These are phyloP conservation scores for Ogataea naganishii DNA, from an alignment of 805 yeast species.

Conservation along the genomic window DNA sequence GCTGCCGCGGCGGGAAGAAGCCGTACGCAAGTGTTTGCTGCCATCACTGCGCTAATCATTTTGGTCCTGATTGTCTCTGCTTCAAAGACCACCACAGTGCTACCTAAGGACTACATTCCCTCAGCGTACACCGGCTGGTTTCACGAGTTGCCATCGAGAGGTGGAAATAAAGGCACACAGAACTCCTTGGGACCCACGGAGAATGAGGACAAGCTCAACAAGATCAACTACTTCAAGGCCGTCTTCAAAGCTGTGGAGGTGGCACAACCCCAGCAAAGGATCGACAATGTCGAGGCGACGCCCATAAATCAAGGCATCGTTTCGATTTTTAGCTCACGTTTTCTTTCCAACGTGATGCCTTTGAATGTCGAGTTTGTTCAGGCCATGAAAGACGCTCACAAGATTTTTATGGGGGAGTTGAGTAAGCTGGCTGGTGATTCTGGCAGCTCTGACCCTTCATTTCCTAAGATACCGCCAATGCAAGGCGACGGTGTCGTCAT, in stretches of 20 bases:
- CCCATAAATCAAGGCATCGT: slow-evolving; percentile 2
- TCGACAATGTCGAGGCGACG: slow-evolving; percentile 12
- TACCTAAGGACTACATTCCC: slow-evolving; percentile 8
- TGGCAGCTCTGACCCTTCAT: slow-evolving; percentile 30
- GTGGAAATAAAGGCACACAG: slow-evolving; percentile 3
- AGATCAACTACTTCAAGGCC: slow-evolving; percentile 11
- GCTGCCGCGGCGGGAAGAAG: neutral
- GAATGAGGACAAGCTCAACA: slow-evolving; percentile 8
- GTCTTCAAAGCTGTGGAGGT: slow-evolving; percentile 14
- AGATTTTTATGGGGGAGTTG: slow-evolving; percentile 26
- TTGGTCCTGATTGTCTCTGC: neutral
- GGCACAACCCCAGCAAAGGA: slow-evolving; percentile 10
- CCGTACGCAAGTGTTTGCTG: neutral
- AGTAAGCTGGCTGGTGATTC: slow-evolving; percentile 31
- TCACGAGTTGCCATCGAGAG: slow-evolving; percentile 5
- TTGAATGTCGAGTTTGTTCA: slow-evolving; percentile 12
- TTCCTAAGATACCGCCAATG: slow-evolving; percentile 3
- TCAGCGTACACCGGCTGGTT: slow-evolving; percentile 18
- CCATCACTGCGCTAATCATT: neutral
- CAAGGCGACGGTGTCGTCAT: slow-evolving; percentile 54
- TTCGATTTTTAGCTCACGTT: slow-evolving; percentile 4
- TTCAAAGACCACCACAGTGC: neutral
- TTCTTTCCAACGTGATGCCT: slow-evolving; percentile 7
- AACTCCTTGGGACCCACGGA: slow-evolving; percentile 2
- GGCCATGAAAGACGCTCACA: slow-evolving; percentile 27